Evolutionary conservation across 805 yeast genomes (phyloP), one percentile per base, ranked within the genome.

Genomic region (Metschnikowia rubicola): DNA sequence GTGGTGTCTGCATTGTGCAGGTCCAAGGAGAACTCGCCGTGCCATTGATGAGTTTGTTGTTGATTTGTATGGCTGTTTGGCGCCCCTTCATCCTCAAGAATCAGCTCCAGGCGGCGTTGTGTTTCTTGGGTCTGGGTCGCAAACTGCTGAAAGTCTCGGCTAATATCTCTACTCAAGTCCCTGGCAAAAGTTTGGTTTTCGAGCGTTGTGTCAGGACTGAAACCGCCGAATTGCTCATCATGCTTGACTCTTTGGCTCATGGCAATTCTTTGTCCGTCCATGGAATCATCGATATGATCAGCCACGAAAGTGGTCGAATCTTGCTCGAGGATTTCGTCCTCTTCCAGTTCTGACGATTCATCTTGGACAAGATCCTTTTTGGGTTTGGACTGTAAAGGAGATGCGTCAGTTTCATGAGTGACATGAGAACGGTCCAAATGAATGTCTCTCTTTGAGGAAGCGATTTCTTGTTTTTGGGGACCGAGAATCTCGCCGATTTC

Each of bases 141-240:
- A 34, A 45, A 43, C 28, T 49, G 43, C 12, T 51, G 46, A 29
- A 51, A 51, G 4, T 31, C 40, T 26, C 43, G 42, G 32, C 54
- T 51, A 15, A 51, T 39, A 12, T 51, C 47, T 6, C 45, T 34
- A 12, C 41, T 48, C 43, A 32, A 38, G 21, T 49, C 49, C 4
- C 19, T 35, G n/a, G 37, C 48, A 26, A 39, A 38, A 5, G 37
- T 31, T 17, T 41, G 46, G n/a, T 34, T 43, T 11, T 49, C 53
- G 21, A 37, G 35, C 7, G 55, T 46, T 8, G 55, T 37, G 26
- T 51, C 52, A 6, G 51, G 51, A 17, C 55, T 51, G 37, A 51
- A 51, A 6, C 42, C 47, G n/a, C 40, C 40, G 32, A 49, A 49
- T 7, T 34, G 8, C 8, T 7, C 31, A 3, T 11, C 30, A 21